Percentiles rank a stretch among this genome's conserved stretches.
These are phyloP conservation scores for Sclerotinia spermophila DNA, from an alignment of 2,329 filamentous ascomycete genomes.

Conservation along the genomic window DNA sequence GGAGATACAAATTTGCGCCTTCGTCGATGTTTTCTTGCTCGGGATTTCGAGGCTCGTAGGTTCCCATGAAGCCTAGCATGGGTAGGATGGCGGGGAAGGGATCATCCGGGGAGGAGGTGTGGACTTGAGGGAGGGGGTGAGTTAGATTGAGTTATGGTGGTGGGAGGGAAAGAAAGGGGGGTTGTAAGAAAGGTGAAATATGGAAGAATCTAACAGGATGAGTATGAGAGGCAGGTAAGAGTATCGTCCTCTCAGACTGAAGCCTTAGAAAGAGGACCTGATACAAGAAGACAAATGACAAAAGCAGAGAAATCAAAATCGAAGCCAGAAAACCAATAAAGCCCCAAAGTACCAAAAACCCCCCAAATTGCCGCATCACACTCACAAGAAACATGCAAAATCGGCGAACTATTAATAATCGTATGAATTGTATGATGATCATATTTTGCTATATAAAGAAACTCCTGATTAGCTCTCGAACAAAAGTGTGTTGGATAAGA, in stretches of 20 bases:
- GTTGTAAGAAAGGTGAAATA: fast-evolving
- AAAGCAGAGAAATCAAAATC: too few relatives aligned
- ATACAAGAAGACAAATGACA: too few relatives aligned
- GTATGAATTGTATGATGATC: background rate
- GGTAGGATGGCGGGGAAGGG: constrained; percentile 55
- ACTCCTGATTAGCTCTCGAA: too few relatives aligned
- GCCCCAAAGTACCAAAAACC: too few relatives aligned
- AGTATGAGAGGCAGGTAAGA: background rate
- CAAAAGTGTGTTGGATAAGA: too few relatives aligned
- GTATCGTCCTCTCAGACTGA: background rate
- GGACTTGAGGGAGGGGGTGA: constrained; percentile 47
- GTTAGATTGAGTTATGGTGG: too few relatives aligned
- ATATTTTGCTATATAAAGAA: constrained; percentile 1
- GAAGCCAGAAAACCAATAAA: background rate
- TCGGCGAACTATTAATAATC: background rate
- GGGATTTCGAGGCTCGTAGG: constrained; percentile 60
- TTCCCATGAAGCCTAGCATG: constrained; percentile 82
- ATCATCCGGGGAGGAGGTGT: constrained; percentile 51
- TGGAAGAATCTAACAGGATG: too few relatives aligned
- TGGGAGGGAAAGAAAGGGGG: background rate
- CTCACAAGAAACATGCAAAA: background rate
- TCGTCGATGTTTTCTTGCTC: constrained; percentile 43
- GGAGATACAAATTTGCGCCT: constrained; percentile 72
- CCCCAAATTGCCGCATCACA: background rate
- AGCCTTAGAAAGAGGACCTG: too few relatives aligned